phyloP scores from a whole-genome alignment of 2,329 filamentous ascomycete genomes.

The Cercospora citrullina region DNA sequence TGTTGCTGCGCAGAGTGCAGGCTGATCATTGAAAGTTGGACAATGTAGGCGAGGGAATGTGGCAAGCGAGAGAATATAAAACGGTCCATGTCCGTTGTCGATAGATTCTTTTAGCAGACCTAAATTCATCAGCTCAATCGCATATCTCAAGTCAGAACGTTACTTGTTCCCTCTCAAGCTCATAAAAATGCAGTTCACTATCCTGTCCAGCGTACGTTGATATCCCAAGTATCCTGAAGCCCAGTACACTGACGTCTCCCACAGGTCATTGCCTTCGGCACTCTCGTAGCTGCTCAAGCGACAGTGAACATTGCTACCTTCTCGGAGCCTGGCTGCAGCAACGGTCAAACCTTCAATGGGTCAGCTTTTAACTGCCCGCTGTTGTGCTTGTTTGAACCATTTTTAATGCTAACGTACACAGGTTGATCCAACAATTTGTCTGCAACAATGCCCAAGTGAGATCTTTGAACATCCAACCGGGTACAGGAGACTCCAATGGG shows the following conservation, averaged over 20 bases:
- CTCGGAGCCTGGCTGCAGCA: neutral
- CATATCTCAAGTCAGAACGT: neutral
- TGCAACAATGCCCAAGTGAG: neutral
- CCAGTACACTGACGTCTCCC: neutral
- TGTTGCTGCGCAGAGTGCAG: neutral
- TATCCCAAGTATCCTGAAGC: neutral
- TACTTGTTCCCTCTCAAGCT: neutral
- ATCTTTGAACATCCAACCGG: neutral
- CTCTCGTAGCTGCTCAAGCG: neutral
- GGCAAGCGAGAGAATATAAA: neutral
- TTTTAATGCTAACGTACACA: no score
- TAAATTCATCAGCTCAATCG: neutral
- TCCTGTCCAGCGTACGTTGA: neutral
- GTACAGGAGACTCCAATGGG: neutral
- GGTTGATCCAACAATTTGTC: neutral
- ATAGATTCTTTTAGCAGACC: neutral
- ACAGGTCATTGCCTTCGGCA: neutral
- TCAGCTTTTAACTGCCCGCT: no score
- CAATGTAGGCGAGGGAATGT: neutral
- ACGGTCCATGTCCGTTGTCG: neutral
- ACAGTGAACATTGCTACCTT: neutral
- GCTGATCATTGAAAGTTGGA: neutral
- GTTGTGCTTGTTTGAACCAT: no score
- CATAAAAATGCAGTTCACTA: neutral
- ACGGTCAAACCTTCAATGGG: neutral